Evolutionary conservation across 2,329 filamentous ascomycete genomes (phyloP).

Genomic region (Emmonsiellopsis sp.): DNA sequence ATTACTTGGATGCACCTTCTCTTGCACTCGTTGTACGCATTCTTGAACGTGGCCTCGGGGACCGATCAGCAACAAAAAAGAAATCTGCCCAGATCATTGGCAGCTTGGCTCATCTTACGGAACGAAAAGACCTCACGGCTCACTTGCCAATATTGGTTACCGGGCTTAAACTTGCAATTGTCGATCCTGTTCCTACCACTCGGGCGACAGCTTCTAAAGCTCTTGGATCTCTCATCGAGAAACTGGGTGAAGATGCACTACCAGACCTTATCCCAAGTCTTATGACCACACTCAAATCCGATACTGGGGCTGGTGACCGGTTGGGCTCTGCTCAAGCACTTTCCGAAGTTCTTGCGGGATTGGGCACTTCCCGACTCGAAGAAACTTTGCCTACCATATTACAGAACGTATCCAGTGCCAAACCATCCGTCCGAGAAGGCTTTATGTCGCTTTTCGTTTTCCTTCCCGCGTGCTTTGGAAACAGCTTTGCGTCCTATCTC

Average conservation of each 20-base stretch:
- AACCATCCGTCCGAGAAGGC: conserved; percentile 83
- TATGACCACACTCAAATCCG: conserved; percentile 95
- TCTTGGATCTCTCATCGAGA: conserved; percentile 92
- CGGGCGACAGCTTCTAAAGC: conserved; percentile 93
- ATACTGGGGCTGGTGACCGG: conserved; percentile 90
- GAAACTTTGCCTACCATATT: conserved; percentile 93
- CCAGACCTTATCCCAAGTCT: conserved; percentile 95
- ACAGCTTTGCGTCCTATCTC: conserved; percentile 94
- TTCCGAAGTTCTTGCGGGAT: conserved; percentile 86
- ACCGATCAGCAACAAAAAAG: conserved; percentile 88
- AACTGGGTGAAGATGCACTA: conserved; percentile 90
- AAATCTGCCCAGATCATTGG: conserved; percentile 97
- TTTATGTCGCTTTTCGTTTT: conserved; percentile 99
- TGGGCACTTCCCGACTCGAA: conserved; percentile 85
- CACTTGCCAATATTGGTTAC: conserved; percentile 89
- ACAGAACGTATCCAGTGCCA: conserved; percentile 88
- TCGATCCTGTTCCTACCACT: conserved; percentile 93
- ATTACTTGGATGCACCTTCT: conserved; percentile 96
- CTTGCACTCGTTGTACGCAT: conserved; percentile 91
- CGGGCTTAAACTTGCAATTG: conserved; percentile 76
- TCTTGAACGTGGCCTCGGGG: conserved; percentile 79
- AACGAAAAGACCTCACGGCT: conserved; percentile 83
- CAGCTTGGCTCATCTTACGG: conserved; percentile 90
- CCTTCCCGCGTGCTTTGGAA: conserved; percentile 96
- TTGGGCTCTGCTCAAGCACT: conserved; percentile 94